Evolutionary conservation across 257 asterid genomes (phyloP), one percentile per base, ranked within the genome.

Genomic region (Pogostemon cablin): DNA sequence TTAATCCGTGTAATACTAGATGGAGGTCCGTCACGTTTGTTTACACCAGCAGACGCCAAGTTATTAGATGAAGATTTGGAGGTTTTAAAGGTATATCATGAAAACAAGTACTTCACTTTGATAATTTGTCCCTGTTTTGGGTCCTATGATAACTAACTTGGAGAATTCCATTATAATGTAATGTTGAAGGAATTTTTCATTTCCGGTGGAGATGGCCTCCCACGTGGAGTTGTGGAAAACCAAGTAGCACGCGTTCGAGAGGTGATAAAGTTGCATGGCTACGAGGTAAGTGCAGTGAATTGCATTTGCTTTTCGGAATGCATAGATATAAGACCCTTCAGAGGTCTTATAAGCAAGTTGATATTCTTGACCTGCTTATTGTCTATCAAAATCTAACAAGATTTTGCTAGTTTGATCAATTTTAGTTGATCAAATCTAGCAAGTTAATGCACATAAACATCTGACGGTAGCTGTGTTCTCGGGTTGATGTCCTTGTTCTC

Each of bases 151-250:
- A 2, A 61, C 50, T 25, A 50, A 56, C 15, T 40, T 7, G 7
- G 3, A 46, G 2, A 15, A 10, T 44, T 67, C 41, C 67, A 54
- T 71, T 54, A 35, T 43, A 25, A 59, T 62, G 4, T 57, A 6
- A 73, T 68, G 65, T 69, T 43, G 11, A 48, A 93, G 98, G 99
- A 93, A 69, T 93, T 93, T 77, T 93, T 89, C 77, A 89, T 93
- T 66, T 91, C 99, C 38, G 99, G 99, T 67, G 99, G 99, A 60
- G 99, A 93, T 12, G 99, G 99, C 50, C 96, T 93, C 53, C 99
- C 99, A 41, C 98, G 99, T 70, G 99, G 98, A 77, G 96, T 89
- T 57, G 99, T 91, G 74, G 99, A 93, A 70, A 93, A 93, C 86
- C 98, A 91, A 68, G 89, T 93, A 10, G 91, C 90, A 50, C 96